phyloP scores from a whole-genome alignment of 768 basidiomycete species.

The Russula ochroleuca region DNA sequence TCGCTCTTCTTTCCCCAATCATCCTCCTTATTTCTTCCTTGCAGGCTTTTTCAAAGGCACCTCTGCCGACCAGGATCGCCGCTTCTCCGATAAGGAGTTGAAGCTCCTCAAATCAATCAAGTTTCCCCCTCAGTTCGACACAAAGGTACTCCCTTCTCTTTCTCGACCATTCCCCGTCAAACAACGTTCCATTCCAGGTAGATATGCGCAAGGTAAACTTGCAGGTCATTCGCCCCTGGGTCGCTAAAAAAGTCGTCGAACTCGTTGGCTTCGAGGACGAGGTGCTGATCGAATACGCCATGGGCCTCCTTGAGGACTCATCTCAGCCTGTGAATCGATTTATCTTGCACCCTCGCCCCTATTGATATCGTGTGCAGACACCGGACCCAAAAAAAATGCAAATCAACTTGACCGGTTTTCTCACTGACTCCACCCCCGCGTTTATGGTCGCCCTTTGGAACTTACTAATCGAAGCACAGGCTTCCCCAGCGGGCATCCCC shows the following conservation, averaged over 20 bases:
- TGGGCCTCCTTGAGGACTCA: conserved; percentile 87
- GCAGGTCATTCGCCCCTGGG: conserved; percentile 89
- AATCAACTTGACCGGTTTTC: conserved; percentile 88
- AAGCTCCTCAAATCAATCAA: conserved; percentile 86
- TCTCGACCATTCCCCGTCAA: not conserved
- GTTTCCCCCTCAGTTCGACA: conserved; percentile 84
- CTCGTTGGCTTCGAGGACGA: conserved; percentile 95
- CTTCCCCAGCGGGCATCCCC: conserved; percentile 84
- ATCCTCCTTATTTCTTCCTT: not conserved
- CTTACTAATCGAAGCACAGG: conserved; percentile 89
- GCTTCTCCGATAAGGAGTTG: conserved; percentile 93
- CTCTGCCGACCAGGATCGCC: conserved; percentile 83
- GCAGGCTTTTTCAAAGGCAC: conserved; percentile 85
- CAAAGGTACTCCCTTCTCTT: conserved; percentile 53
- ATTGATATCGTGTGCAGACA: conserved; percentile 43
- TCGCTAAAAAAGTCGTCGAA: conserved; percentile 87
- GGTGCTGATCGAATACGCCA: conserved; percentile 93
- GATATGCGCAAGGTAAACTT: conserved; percentile 96
- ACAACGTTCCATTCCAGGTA: conserved; percentile 47
- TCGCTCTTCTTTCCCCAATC: not conserved
- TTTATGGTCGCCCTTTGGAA: conserved; percentile 92
- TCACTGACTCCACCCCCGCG: conserved; percentile 75
- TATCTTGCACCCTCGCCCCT: not conserved
- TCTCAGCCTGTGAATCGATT: conserved; percentile 62
- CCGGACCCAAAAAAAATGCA: conserved; percentile 96